Evolutionary conservation across 805 yeast species (phyloP), one percentile per base, ranked within the genome.

Genomic region (Candida tallmaniae): DNA sequence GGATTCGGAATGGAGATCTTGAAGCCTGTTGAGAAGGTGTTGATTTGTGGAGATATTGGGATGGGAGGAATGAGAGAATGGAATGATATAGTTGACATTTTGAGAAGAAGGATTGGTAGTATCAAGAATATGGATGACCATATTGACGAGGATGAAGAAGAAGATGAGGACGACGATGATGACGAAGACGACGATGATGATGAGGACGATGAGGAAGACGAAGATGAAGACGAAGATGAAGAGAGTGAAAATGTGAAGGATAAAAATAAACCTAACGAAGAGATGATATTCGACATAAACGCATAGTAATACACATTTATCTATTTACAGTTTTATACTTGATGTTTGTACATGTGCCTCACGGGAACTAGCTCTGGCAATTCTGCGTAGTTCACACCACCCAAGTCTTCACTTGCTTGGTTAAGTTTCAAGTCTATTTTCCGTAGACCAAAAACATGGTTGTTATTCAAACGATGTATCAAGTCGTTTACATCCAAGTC

Each of bases 41-140:
- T 67, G 40, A 65, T 67, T 6, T 67, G 73, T 50, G 73, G 73
- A 5, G 73, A 67, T 42, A 67, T 67, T 30, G 73, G 73, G 1
- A 66, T 67, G 72, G 73, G 73, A 4, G 73, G 73, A 6, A 67
- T 67, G 73, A 48, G 72, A 33, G 73, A 67, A 49, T 67, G 73
- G 73, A 52, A 46, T 40, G 73, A 67, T 22, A 50, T 66, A 17
- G 73, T 67, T 16, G 72, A 67, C 38, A 64, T 62, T 12, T 46
- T 67, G 33, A 52, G 70, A 34, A 54, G 65, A 27, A 54, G 58
- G 34, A 58, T 65, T 29, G 48, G 41, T 28, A 36, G 45, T 4
- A 42, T 65, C 24, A 53, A 55, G 31, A 52, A 50, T 3, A 32
- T 33, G 13, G 59, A 50, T 9, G 57, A 47, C 3, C 56, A 50